A percentile compares a stretch with the other conserved stretches of the same genome.
These are phyloP conservation scores for Chaetomium globosum DNA, from an alignment of 2,329 filamentous ascomycete species.

Conservation along the genomic window DNA sequence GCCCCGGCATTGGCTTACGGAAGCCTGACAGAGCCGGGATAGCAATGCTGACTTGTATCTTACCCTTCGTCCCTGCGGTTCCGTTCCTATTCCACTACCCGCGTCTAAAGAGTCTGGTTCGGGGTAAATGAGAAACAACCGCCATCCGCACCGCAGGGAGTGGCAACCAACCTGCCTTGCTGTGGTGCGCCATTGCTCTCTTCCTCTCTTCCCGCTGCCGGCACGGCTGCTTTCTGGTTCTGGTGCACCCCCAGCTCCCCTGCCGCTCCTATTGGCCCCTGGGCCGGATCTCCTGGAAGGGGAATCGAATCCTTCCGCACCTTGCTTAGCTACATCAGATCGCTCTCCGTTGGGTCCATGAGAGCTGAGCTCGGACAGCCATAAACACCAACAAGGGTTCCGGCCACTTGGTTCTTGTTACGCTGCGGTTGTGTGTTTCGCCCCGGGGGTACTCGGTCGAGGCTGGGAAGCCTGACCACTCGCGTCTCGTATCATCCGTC, in stretches of 20 bases:
- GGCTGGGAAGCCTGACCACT: constrained; percentile 17
- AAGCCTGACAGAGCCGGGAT: constrained; percentile 16
- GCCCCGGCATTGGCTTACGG: constrained; percentile 22
- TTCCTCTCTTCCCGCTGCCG: constrained; percentile 25
- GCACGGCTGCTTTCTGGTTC: constrained; percentile 20
- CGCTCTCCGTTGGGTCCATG: not conserved
- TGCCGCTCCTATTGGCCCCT: constrained; percentile 29
- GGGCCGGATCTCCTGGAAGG: constrained; percentile 16
- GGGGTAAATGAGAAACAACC: constrained; percentile 7
- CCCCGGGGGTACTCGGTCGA: not conserved
- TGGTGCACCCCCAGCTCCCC: constrained; percentile 23
- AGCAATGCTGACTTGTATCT: constrained; percentile 15
- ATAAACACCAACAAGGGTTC: constrained; percentile 21
- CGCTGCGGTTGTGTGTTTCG: constrained; percentile 6
- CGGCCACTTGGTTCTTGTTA: constrained; percentile 6
- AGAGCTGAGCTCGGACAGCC: constrained; percentile 11
- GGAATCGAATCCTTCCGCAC: constrained; percentile 27
- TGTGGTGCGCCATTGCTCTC: constrained; percentile 19
- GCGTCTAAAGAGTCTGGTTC: constrained; percentile 12
- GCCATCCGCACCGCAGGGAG: constrained; percentile 1
- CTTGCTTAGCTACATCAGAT: not conserved
- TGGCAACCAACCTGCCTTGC: constrained; percentile 19
- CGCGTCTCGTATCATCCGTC: constrained; percentile 13
- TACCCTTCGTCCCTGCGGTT: constrained; percentile 4
- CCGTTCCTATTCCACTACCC: constrained; percentile 16